phyloP scores from a whole-genome alignment of 176 grass and related monocot genomes.

The Phoenix roebelenii region DNA sequence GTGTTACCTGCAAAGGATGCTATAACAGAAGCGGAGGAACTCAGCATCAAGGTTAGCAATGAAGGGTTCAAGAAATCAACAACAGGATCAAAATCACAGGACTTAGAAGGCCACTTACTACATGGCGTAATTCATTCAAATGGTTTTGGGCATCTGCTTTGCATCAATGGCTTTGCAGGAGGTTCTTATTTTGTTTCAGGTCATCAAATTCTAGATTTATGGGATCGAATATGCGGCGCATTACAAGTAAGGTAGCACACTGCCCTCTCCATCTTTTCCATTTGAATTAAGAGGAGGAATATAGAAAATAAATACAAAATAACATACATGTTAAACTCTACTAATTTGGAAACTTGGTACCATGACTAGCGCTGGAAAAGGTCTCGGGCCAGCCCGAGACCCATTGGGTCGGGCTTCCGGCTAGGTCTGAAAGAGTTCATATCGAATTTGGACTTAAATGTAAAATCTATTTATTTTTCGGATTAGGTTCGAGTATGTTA shows the following conservation, averaged over 20 bases:
- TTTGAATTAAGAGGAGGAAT: background rate
- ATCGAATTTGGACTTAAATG: too few species aligned
- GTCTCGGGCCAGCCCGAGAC: too few species aligned
- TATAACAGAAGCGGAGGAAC: slow-evolving; percentile 27
- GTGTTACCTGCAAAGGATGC: slow-evolving; percentile 57
- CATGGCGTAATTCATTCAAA: slow-evolving; percentile 84
- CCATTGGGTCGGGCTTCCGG: too few species aligned
- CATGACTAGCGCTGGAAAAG: too few species aligned
- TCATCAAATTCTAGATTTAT: slow-evolving; percentile 70
- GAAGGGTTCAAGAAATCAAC: slow-evolving; percentile 11
- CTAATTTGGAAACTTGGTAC: too few species aligned
- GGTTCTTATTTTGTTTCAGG: slow-evolving; percentile 83
- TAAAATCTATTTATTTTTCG: too few species aligned
- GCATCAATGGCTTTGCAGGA: slow-evolving; percentile 56
- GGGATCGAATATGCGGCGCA: slow-evolving; percentile 68
- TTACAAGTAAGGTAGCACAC: slow-evolving; percentile 50
- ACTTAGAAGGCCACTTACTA: slow-evolving; percentile 41
- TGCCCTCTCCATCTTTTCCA: background rate
- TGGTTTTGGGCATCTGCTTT: slow-evolving; percentile 75
- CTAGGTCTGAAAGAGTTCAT: too few species aligned
- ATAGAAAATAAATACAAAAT: too few species aligned
- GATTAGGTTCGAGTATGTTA: too few species aligned
- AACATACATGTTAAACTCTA: too few species aligned
- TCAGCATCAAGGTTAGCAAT: slow-evolving; percentile 31
- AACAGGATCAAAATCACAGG: slow-evolving; percentile 14